Evolutionary conservation across 768 basidiomycete species (phyloP), one percentile per base, ranked within the genome.

Genomic region (Mycena maculata): DNA sequence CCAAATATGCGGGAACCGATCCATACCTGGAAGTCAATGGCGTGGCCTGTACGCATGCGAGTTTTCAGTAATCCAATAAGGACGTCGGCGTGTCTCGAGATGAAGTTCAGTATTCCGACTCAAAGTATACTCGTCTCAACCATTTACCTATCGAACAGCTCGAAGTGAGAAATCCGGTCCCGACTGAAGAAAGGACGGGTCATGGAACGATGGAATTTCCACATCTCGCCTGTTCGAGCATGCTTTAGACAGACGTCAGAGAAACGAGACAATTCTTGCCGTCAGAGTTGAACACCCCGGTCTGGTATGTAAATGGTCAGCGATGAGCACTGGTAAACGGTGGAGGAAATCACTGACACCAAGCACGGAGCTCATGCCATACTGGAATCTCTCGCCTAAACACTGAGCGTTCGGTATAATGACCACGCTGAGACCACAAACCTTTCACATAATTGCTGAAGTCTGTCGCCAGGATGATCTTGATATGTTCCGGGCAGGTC

Each of bases 201-300:
- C 75, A 89, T 88, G 11, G 36, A 16, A 22, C 50, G 56, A 38
- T 59, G 66, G 33, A 69, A 82, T 79, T 84, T 86, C 86, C 86
- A 87, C 79, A 85, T 82, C 10, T 84, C 83, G 33, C 79, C 82
- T 82, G 47, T 23, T 27, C 41, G 41, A 42, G 41, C 41, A 8
- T 9, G 9, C 8, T 4, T 42, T 42, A 16, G 16, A 42, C 6
- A 16, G 13, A 42, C 16, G 20, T 28, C 6, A n/a, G 4, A 39
- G 27, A 10, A 5, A 16, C 16, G 15, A 16, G 18, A 12, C 28
- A 61, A 4, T 13, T 59, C 80, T 63, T 69, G 84, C 89, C 89
- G 59, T 91, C 89, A 16, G 88, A 86, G 68, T 91, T 91, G 74
- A 92, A 92, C 5, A 91, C 87, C 0, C 91, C 91, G 13, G 83